These are phyloP conservation scores for Spencermartinsiella europaea DNA, from an alignment of 805 yeast genomes.

Conservation along the genomic window DNA sequence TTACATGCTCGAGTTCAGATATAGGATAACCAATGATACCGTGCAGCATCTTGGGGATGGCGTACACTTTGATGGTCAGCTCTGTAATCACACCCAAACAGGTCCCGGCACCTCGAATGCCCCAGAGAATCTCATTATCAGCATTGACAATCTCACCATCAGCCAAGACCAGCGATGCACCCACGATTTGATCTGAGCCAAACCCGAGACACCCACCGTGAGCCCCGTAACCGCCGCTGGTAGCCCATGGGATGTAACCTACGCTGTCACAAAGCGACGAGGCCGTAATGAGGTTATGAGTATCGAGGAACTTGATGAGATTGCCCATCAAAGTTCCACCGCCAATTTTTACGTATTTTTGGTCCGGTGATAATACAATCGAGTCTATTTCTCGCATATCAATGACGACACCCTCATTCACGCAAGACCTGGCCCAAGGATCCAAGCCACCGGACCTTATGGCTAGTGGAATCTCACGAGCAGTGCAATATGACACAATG, in stretches of 20 bases:
- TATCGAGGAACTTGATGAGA: neutral
- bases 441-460: neutral
- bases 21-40: neutral
- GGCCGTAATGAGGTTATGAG: neutral
- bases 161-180: neutral
- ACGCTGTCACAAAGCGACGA: neutral
- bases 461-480: neutral
- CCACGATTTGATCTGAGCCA: constrained; percentile 1
- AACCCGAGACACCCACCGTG: neutral
- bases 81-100: neutral
- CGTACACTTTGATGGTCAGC: neutral
- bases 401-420: neutral
- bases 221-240: neutral
- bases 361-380: neutral
- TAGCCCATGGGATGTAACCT: neutral
- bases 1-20: neutral
- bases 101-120: neutral
- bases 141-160: neutral
- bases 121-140: neutral
- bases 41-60: neutral
- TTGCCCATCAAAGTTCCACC: neutral
- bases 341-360: neutral
- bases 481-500: neutral
- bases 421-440: neutral
- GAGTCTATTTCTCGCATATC: neutral